These are phyloP conservation scores for Quercus aquifolioides DNA, from an alignment of 306 rosid genomes.

Conservation along the genomic window DNA sequence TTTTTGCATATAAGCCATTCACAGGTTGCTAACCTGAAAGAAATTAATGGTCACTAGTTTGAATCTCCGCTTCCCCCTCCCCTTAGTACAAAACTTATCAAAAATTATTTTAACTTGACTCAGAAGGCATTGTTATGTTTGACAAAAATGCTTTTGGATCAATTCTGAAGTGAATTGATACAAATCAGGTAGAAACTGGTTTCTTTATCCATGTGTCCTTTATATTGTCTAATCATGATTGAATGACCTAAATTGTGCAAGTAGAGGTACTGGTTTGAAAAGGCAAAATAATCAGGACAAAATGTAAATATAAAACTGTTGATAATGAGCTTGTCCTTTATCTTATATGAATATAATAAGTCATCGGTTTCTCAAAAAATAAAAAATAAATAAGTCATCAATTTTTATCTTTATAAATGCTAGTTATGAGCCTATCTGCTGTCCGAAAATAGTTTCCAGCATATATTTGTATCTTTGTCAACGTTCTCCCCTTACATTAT, in stretches of 20 bases:
- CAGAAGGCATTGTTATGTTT: too few relatives aligned
- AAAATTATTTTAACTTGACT: not conserved
- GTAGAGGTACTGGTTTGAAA: not conserved
- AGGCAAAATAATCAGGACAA: not conserved
- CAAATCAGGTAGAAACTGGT: not conserved
- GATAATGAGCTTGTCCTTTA: not conserved
- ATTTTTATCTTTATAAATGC: not conserved
- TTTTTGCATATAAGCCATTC: not conserved
- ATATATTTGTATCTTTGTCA: not conserved
- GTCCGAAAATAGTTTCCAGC: not conserved
- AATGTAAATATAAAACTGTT: not conserved
- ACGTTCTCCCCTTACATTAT: not conserved
- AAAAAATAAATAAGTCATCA: not conserved
- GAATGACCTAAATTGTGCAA: not conserved
- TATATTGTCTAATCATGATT: not conserved
- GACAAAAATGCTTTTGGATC: not conserved
- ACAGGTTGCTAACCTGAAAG: not conserved
- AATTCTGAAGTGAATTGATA: not conserved
- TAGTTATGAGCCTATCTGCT: not conserved
- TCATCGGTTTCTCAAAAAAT: not conserved
- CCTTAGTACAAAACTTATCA: too few relatives aligned
- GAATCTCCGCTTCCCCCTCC: too few relatives aligned
- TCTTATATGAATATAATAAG: not conserved
- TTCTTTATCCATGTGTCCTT: not conserved
- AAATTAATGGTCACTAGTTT: not conserved